Evolutionary conservation across 2,329 filamentous ascomycete species (phyloP), one percentile per base, ranked within the genome.

Genomic region (Fusarium verrucosum): DNA sequence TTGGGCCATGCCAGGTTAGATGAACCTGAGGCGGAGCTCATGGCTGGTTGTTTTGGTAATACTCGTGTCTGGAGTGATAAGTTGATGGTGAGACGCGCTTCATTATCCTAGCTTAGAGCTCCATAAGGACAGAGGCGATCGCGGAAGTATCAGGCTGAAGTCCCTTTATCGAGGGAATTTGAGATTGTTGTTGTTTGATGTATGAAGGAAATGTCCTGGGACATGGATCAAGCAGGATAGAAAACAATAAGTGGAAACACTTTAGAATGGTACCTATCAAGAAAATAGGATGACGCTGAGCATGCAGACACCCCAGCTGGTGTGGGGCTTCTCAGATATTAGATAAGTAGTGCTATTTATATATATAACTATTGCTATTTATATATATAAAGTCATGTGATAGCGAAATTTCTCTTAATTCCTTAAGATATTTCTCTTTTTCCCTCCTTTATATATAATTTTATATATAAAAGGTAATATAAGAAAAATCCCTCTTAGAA

Each of bases 41-140:
- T 80, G 57, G 58, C 81, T 81, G 64, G 70, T 84, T 83, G 5
- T 81, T 47, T 57, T 62, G 50, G 54, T 69, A 52, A 46, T 72
- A 61, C 47, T 66, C 62, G 66, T 62, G 49, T 38, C 33, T 57
- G 28, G 62, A 56, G 66, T 70, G 42, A 50, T 57, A 47, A 42
- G 17, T 33, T 32, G 19, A 8, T 43, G 53, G 65, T 63, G 47
- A 53, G 56, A 58, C 46, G 53, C 47, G 55, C 62, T 51, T 71
- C 69, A 72, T 73, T 64, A 65, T 70, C 57, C 50, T 44, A 41
- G 22, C 45, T 65, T 42, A 66, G 36, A 57, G 57, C 55, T 61
- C 65, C 58, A 71, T 70, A 38, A 37, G 44, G 33, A 62, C 33
- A 42, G 50, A 30, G 47, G 53, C 22, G 42, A 45, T 46, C 38